Evolutionary conservation across 169 alveolate genomes (phyloP).

Genomic region (Theileria sp.): DNA sequence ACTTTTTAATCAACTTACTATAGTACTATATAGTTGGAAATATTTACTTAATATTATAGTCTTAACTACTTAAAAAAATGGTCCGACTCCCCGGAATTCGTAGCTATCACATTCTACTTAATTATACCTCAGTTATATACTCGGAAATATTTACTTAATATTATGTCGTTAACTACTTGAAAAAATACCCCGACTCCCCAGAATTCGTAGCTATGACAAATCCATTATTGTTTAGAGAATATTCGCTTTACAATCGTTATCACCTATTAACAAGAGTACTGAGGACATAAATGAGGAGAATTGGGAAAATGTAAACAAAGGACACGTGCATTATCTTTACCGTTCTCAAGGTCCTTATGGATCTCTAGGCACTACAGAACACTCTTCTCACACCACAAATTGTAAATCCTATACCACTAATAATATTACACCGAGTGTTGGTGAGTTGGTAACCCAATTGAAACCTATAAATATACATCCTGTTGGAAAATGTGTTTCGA

Average conservation of each 20-base stretch:
- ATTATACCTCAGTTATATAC: too few relatives aligned
- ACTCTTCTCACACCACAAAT: background rate
- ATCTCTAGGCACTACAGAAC: slow-evolving; percentile 40
- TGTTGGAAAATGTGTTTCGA: slow-evolving; percentile 9
- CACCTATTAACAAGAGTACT: background rate
- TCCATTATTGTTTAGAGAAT: slow-evolving; percentile 14
- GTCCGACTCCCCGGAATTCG: too few relatives aligned
- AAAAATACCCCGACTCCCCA: too few relatives aligned
- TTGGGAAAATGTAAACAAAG: slow-evolving; percentile 31
- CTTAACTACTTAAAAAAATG: too few relatives aligned
- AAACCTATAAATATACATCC: background rate
- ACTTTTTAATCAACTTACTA: background rate
- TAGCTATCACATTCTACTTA: too few relatives aligned
- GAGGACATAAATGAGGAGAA: slow-evolving; percentile 27
- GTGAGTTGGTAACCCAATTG: background rate
- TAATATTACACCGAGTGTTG: background rate
- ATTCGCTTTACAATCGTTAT: background rate
- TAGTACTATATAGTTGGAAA: too few relatives aligned
- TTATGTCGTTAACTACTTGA: too few relatives aligned
- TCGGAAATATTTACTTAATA: too few relatives aligned
- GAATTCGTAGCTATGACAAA: too few relatives aligned
- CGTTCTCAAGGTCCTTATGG: slow-evolving; percentile 55
- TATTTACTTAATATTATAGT: too few relatives aligned
- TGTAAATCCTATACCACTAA: background rate
- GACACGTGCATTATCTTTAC: slow-evolving; percentile 31